phyloP scores from a whole-genome alignment of 2,329 filamentous ascomycete species.

The Lachnellula subtilissima region DNA sequence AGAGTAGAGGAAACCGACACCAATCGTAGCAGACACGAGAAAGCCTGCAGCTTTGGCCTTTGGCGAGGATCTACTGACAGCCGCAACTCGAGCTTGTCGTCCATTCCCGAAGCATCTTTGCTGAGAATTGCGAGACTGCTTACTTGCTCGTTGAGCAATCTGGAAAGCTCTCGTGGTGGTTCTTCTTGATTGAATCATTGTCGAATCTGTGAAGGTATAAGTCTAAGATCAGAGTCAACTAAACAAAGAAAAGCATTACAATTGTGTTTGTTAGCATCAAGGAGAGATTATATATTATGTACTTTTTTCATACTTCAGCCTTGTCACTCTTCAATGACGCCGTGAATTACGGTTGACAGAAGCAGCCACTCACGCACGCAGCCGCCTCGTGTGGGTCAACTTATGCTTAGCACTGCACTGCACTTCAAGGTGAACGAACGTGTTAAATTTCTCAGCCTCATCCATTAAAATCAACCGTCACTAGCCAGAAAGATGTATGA shows the following conservation, averaged over 20 bases:
- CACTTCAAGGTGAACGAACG: background rate
- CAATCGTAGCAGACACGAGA: constrained; percentile 20
- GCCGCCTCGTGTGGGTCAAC: background rate
- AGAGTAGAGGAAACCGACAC: constrained; percentile 23
- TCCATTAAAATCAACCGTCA: background rate
- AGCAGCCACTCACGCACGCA: background rate
- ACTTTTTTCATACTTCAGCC: constrained; percentile 8
- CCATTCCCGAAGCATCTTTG: constrained; percentile 19
- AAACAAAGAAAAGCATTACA: background rate
- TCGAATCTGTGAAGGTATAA: background rate
- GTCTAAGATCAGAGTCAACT: background rate
- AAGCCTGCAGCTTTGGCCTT: constrained; percentile 13
- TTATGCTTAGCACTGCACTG: background rate
- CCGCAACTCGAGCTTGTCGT: constrained; percentile 12
- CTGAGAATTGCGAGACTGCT: constrained; percentile 9
- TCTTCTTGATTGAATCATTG: constrained; percentile 22
- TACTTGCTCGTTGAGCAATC: constrained; percentile 15
- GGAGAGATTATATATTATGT: no score
- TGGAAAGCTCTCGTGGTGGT: constrained; percentile 8
- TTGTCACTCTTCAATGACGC: constrained; percentile 17
- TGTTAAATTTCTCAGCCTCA: constrained; percentile 14
- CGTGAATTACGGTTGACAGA: background rate
- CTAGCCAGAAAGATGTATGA: constrained; percentile 61
- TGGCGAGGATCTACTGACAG: constrained; percentile 9
- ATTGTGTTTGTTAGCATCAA: background rate